Evolutionary conservation across 2,329 filamentous ascomycete species (phyloP).

Genomic region (Exophiala dermatitidis): DNA sequence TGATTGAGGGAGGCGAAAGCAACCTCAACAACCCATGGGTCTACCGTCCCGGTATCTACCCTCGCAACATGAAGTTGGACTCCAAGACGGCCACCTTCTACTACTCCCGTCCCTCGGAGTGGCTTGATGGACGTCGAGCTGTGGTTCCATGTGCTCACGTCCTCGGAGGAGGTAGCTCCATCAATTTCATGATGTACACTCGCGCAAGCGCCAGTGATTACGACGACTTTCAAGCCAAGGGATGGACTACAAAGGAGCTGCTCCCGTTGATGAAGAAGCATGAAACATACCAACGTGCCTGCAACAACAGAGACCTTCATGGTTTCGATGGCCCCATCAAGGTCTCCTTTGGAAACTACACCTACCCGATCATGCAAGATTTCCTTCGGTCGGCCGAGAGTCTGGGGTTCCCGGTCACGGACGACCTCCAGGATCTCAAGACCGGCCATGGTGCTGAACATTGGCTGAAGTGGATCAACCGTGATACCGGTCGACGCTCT

Average conservation of each 20-base stretch:
- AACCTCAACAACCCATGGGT: conserved; percentile 74
- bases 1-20: conserved; percentile 65
- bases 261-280: conserved; percentile 73
- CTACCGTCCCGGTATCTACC: conserved; percentile 67
- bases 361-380: conserved; percentile 74
- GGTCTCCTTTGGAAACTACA: conserved; percentile 73
- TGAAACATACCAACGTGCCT: conserved; percentile 65
- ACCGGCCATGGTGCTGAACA: conserved; percentile 62
- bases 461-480: conserved; percentile 82
- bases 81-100: conserved; percentile 79
- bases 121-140: conserved; percentile 62
- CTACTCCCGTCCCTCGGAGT: conserved; percentile 66
- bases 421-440: conserved; percentile 61
- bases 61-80: conserved; percentile 67
- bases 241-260: conserved; percentile 70
- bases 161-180: conserved; percentile 64
- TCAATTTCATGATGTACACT: conserved; percentile 62
- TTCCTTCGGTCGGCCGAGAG: conserved; percentile 66
- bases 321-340: conserved; percentile 76
- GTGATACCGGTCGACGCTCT: conserved; percentile 57
- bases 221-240: conserved; percentile 71
- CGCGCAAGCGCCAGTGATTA: conserved; percentile 37
- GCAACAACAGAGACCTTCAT: conserved; percentile 57
- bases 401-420: conserved; percentile 66
- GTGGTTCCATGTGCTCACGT: conserved; percentile 69